phyloP scores from a whole-genome alignment of 2,329 filamentous ascomycete genomes.

The Blastomyces gilchristii region DNA sequence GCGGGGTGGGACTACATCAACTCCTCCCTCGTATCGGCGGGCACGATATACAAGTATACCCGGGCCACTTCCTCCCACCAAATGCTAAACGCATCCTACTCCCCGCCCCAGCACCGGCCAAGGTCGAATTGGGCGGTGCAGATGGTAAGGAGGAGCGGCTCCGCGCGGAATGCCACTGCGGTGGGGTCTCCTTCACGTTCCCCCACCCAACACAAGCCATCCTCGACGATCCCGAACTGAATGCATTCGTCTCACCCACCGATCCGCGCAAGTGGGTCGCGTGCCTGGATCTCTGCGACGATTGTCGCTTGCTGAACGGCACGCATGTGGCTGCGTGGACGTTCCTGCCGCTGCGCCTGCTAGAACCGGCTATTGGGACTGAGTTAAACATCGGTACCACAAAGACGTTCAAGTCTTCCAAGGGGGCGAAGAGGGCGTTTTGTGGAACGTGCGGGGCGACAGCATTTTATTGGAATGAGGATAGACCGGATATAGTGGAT shows the following conservation, averaged over 20 bases:
- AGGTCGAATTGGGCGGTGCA: slow-evolving; percentile 5
- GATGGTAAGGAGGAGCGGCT: slow-evolving; percentile 17
- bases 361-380: slow-evolving; percentile 21
- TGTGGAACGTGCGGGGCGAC: slow-evolving; percentile 39
- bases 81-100: background rate
- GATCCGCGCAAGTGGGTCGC: slow-evolving; percentile 22
- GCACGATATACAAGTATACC: slow-evolving; percentile 13
- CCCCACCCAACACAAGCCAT: slow-evolving; percentile 28
- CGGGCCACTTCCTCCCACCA: slow-evolving; percentile 7
- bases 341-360: slow-evolving; percentile 29
- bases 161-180: slow-evolving; percentile 36
- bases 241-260: slow-evolving; percentile 14
- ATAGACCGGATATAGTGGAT: slow-evolving; percentile 31
- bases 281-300: slow-evolving; percentile 23
- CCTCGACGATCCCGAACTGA: slow-evolving; percentile 18
- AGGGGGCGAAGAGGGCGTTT: slow-evolving; percentile 32
- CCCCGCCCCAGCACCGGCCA: background rate
- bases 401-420: slow-evolving; percentile 31
- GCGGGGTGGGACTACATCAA: slow-evolving; percentile 16
- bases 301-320: slow-evolving; percentile 34
- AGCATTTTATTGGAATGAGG: slow-evolving; percentile 32
- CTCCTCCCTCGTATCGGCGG: slow-evolving; percentile 16
- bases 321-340: slow-evolving; percentile 35
- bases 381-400: slow-evolving; percentile 28
- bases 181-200: slow-evolving; percentile 36